Evolutionary conservation across 2,329 filamentous ascomycete species (phyloP), one percentile per base, ranked within the genome.

Genomic region (Metarhizium rileyi): DNA sequence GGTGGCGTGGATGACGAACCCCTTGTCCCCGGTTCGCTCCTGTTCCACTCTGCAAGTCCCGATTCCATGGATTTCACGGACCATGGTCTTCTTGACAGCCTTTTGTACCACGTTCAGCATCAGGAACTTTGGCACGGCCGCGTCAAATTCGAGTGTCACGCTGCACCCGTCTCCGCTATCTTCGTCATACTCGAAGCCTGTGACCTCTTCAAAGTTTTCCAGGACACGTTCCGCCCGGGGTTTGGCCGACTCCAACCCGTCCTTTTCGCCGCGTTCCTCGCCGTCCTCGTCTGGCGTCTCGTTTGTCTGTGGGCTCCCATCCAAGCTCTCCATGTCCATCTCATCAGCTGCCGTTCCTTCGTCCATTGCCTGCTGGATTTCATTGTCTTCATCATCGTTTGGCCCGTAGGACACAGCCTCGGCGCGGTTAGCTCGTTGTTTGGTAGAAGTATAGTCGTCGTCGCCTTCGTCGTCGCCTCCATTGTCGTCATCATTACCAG

Each of bases 21-120:
- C 42, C 22, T 35, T 22, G 14, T 41, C 64, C 9, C 74, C 59
- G 2, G 78, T 77, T 1, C 36, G 27, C 54, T 86, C 81, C 12
- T 75, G 69, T 43, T 84, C 83, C 53, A 80, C 76, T 14, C 83
- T 83, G 64, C 89, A 94, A 46, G 77, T 73, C 16, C 81, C 81
- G 44, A 98, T 81, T 27, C 86, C 85, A 0, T 81, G 74, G 52
- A 97, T 90, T 61, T 90, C 86, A 65, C 95, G 91, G 55, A 98
- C 86, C 48, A 95, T 81, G 0, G 90, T 84, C 61, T 81, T 81
- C 55, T 81, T 81, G 48, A 88, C 81, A 12, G 87, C 87, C 16
- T 83, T 78, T 66, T 97, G 90, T 49, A 97, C 87, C 51, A 97
- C 76, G 60, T 87, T 87, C 51, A 97, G 82, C 79, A 98, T 93